Evolutionary conservation across 306 rosid species (phyloP), one percentile per base, ranked within the genome.

Genomic region (Prunus salicina): DNA sequence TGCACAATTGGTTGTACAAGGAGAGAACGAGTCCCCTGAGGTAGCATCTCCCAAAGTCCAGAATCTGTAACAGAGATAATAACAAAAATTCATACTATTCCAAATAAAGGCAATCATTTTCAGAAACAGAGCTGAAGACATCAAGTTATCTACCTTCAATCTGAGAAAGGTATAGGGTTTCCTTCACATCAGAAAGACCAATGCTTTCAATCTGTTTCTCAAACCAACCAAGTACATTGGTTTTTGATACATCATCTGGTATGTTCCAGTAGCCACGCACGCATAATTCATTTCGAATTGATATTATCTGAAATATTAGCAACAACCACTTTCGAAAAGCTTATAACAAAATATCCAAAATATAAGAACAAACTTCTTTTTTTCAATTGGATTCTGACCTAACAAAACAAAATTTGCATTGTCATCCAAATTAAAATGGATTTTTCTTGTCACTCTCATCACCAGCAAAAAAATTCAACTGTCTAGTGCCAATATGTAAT

Each of bases 231-330:
- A 86, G 86, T 56, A 84, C 74, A 64, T 65, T 71, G 76, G 79
- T 73, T 84, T 85, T 88, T 10, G 92, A 81, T 12, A 85, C 75
- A 75, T 68, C 83, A 27, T 76, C 81, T 4, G 86, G 88, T 75
- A 72, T 81, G 86, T 86, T 82, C 99, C 97, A 90, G 82, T 95
- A 95, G 72, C 99, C 97, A 75, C 99, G 88, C 60, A 87, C 85
- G 5, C 97, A 92, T 62, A 90, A 76, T 66, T 83, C 80, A 71
- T 89, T 92, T 87, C 32, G 80, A 84, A 88, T 67, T 47, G 81
- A 87, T 69, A 87, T 83, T 63, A 95, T 82, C 97, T 95, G 97
- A 76, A 57, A 61, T 27, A 46, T 62, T 20, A 38, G 67, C 16
- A 53, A 71, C 30, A 52, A 43, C 12, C 30, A 6, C 12, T 13